These are phyloP conservation scores for Selenicereus undatus DNA, from an alignment of 148 eudicot genomes.

Conservation along the genomic window DNA sequence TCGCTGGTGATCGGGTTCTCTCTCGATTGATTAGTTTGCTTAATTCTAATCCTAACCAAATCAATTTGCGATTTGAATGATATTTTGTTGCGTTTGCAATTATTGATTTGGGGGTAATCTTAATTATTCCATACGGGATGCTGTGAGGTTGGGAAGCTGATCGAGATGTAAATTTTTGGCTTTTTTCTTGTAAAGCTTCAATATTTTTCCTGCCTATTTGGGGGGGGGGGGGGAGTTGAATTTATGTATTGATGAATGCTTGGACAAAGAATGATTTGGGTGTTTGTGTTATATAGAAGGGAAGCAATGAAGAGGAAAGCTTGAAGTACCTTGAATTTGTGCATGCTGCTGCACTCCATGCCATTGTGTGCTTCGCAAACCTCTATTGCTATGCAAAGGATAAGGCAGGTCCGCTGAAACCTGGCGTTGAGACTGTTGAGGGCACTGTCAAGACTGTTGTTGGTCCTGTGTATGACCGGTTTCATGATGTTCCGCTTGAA, in stretches of 20 bases:
- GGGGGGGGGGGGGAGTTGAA: too few species aligned
- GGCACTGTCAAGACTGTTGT: slow-evolving; percentile 90
- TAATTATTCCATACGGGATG: neutral
- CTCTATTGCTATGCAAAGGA: slow-evolving; percentile 81
- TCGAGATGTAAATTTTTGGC: too few species aligned
- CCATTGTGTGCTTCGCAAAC: slow-evolving; percentile 57
- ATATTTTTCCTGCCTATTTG: too few species aligned
- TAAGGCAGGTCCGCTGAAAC: slow-evolving; percentile 82
- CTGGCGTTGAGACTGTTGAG: slow-evolving; percentile 82
- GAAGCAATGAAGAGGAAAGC: slow-evolving; percentile 49
- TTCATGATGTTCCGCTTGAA: slow-evolving; percentile 66
- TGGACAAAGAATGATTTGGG: neutral
- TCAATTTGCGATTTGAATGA: neutral
- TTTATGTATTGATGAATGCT: neutral
- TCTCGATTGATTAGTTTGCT: neutral
- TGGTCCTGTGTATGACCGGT: slow-evolving; percentile 78
- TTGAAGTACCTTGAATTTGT: slow-evolving; percentile 83
- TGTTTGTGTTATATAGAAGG: slow-evolving; percentile 28
- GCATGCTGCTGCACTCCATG: slow-evolving; percentile 56
- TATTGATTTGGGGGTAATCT: neutral
- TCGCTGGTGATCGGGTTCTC: neutral
- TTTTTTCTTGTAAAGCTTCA: too few species aligned
- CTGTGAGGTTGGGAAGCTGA: neutral
- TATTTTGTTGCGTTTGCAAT: neutral
- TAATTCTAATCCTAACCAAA: neutral